Conservation (phyloP, 2,329 filamentous ascomycete species). For the Xylaria sp. region DNA sequence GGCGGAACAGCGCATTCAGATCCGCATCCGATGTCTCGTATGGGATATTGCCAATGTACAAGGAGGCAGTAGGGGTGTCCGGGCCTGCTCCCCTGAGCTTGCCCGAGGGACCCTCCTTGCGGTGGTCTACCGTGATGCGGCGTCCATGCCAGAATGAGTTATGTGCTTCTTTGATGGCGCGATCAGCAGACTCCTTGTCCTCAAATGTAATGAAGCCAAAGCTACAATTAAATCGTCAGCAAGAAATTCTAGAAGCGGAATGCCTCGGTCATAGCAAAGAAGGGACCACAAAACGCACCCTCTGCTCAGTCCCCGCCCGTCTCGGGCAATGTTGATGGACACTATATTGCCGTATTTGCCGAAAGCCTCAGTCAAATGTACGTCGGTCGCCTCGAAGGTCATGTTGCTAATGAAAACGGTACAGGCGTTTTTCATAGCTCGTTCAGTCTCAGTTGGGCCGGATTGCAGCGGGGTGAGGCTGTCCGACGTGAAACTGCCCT, state of each 20-base stretch:
- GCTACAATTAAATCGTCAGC: constrained; percentile 31
- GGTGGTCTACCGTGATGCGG: constrained; percentile 37
- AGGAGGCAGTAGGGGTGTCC: constrained; percentile 60
- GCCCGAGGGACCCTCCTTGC: constrained; percentile 36
- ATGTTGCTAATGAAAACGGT: constrained; percentile 72
- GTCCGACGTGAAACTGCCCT: neutral
- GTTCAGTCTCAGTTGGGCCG: neutral
- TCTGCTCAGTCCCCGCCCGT: constrained; percentile 41
- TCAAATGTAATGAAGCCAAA: constrained; percentile 40
- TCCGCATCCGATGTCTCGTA: constrained; percentile 86
- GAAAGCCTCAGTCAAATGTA: constrained; percentile 65
- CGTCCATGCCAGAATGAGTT: constrained; percentile 45
- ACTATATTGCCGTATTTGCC: constrained; percentile 47
- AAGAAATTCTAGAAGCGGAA: neutral
- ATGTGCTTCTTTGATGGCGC: constrained; percentile 36
- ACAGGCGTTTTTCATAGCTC: neutral
- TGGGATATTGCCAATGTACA: constrained; percentile 86
- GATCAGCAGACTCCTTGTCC: constrained; percentile 21
- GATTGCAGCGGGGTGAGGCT: neutral
- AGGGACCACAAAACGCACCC: constrained; percentile 35
- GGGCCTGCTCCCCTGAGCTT: neutral
- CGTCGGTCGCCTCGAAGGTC: constrained; percentile 69
- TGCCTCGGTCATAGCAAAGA: neutral
- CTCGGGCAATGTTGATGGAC: constrained; percentile 31
- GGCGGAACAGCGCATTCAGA: constrained; percentile 76